Evolutionary conservation across 2,329 filamentous ascomycete species (phyloP).

Genomic region (Xylaria hypoxylon): DNA sequence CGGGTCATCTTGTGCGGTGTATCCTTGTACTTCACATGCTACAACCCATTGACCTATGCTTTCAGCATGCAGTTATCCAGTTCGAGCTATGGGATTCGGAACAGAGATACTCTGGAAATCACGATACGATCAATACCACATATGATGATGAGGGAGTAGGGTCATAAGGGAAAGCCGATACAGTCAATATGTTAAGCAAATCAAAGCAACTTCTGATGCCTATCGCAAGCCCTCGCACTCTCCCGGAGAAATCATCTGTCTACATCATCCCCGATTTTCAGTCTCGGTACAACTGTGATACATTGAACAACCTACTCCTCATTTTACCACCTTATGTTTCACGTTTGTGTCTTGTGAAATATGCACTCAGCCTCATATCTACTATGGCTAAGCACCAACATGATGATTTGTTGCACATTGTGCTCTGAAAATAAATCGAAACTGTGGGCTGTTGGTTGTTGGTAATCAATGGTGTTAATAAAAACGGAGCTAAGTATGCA

Average conservation of each 20-base stretch:
- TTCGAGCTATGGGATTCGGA: too few species aligned
- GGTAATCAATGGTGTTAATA: background rate
- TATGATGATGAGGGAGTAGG: too few species aligned
- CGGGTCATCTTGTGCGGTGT: too few species aligned
- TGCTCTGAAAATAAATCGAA: conserved; percentile 4
- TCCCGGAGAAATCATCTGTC: background rate
- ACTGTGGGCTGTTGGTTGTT: background rate
- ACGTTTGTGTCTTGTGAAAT: background rate
- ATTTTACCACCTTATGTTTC: background rate
- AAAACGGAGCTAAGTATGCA: background rate
- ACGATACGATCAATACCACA: too few species aligned
- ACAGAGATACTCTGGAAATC: too few species aligned
- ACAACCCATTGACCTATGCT: too few species aligned
- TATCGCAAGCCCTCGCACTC: background rate
- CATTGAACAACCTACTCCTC: background rate
- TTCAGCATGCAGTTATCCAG: too few species aligned
- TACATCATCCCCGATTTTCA: background rate
- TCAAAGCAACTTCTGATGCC: too few species aligned
- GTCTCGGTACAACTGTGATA: background rate
- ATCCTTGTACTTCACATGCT: too few species aligned
- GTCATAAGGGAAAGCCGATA: too few species aligned
- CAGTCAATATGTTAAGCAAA: background rate
- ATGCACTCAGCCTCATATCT: background rate
- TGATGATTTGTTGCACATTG: background rate
- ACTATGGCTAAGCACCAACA: background rate